phyloP scores from a whole-genome alignment of 73 alveolate genomes.

The Paramecium bursaria region DNA sequence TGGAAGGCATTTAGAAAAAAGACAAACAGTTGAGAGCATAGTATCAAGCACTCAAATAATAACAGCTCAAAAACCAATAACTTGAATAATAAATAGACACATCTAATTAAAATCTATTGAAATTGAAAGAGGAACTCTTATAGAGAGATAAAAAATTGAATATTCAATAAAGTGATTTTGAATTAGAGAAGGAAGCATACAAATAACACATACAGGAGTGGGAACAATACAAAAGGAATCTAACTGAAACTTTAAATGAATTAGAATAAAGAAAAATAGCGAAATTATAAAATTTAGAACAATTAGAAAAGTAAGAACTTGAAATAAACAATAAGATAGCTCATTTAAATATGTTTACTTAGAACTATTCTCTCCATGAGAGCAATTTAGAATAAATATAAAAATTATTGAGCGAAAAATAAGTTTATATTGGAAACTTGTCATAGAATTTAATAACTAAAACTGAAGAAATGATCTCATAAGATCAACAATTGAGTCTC shows the following conservation, averaged over 20 bases:
- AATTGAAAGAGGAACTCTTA: neutral
- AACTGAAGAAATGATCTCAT: slow-evolving; percentile 26
- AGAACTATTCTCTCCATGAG: neutral
- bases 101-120: neutral
- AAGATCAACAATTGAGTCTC: slow-evolving; percentile 1
- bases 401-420: slow-evolving; percentile 19
- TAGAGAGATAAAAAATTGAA: neutral
- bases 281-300: neutral
- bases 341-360: neutral
- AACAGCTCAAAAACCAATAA: too few relatives aligned
- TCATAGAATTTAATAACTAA: neutral
- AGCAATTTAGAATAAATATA: neutral
- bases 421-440: neutral
- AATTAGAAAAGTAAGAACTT: neutral
- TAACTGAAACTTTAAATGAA: slow-evolving; percentile 16
- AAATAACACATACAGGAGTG: neutral
- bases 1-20: neutral
- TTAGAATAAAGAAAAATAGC: slow-evolving; percentile 25
- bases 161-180: neutral
- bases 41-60: neutral
- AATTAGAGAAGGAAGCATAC: neutral
- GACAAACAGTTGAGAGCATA: neutral
- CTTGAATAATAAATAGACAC: neutral
- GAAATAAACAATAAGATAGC: slow-evolving; percentile 10
- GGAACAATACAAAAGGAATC: neutral